Conservation (phyloP, 108 stramenopile genomes). For the Chaetoceros muelleri region DNA sequence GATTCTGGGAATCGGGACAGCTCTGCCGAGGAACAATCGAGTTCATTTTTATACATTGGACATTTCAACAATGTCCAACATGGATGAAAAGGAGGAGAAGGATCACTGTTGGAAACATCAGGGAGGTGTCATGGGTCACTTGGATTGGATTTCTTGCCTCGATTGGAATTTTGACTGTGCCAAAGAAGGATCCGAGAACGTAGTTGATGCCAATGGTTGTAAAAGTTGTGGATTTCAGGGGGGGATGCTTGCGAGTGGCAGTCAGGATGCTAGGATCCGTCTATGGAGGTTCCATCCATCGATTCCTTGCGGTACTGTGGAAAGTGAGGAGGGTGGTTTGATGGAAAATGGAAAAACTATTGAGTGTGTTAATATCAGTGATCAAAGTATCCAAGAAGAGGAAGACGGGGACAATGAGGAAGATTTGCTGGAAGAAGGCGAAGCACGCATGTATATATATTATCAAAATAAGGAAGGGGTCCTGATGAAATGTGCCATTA, state of each 20-base stretch:
- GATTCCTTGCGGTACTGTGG: no score
- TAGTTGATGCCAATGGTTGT: background rate
- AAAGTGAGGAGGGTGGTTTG: background rate
- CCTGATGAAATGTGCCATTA: constrained; percentile 26
- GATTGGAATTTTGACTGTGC: constrained; percentile 22
- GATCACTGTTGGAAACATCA: constrained; percentile 18
- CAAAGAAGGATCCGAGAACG: background rate
- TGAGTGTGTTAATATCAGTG: background rate
- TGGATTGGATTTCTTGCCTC: constrained; percentile 80
- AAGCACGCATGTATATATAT: constrained; percentile 46
- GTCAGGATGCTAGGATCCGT: constrained; percentile 75
- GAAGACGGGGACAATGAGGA: constrained; percentile 39
- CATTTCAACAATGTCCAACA: constrained; percentile 1
- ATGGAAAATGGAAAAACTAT: background rate
- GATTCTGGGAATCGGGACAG: constrained; percentile 54
- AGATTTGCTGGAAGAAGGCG: constrained; percentile 49
- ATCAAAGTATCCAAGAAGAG: constrained; percentile 14
- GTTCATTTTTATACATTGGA: constrained; percentile 45
- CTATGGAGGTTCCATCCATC: constrained; percentile 66
- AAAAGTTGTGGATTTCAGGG: background rate
- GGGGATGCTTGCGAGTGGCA: constrained; percentile 61
- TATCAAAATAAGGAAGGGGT: constrained; percentile 6
- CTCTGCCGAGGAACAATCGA: constrained; percentile 66
- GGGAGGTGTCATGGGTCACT: constrained; percentile 59
- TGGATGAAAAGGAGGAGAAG: background rate